Evolutionary conservation across 208 protist species (phyloP).

Genomic region (Naegleria lovaniensis): DNA sequence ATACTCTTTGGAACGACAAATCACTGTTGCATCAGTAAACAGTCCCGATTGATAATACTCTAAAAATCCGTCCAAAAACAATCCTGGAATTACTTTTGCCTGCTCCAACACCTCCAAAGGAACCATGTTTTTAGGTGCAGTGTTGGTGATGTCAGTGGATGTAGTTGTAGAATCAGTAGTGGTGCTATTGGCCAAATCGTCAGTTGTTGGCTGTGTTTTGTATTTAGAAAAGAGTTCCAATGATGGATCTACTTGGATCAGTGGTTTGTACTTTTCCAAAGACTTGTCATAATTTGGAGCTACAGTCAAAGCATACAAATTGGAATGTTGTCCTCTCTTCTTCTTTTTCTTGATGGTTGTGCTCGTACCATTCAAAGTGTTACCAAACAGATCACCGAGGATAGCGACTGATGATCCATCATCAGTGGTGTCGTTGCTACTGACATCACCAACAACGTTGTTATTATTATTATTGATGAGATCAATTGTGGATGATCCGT

Average conservation of each 20-base stretch:
- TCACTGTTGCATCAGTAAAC: not conserved
- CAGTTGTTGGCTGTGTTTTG: not conserved
- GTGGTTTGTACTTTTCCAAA: not conserved
- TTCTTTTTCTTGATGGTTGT: not conserved
- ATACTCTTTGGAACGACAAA: not conserved
- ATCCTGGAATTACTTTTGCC: not conserved
- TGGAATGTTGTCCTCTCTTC: not conserved
- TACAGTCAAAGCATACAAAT: not conserved
- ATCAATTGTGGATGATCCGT: too few relatives aligned
- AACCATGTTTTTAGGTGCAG: not conserved
- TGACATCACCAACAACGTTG: too few relatives aligned
- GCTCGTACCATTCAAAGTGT: too few relatives aligned
- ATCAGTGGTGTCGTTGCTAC: too few relatives aligned
- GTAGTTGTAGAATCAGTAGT: not conserved
- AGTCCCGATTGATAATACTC: not conserved
- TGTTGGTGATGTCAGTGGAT: not conserved
- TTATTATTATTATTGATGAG: too few relatives aligned
- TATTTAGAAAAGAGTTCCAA: not conserved
- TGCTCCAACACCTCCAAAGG: not conserved
- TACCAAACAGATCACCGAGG: too few relatives aligned
- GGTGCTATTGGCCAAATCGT: not conserved
- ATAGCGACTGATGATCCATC: too few relatives aligned
- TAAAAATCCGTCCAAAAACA: not conserved
- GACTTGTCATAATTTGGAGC: not conserved
- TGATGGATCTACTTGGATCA: not conserved